Base-by-base conservation (phyloP, 1,284 basidiomycete species). In the Leccinum griseonigrum region DNA sequence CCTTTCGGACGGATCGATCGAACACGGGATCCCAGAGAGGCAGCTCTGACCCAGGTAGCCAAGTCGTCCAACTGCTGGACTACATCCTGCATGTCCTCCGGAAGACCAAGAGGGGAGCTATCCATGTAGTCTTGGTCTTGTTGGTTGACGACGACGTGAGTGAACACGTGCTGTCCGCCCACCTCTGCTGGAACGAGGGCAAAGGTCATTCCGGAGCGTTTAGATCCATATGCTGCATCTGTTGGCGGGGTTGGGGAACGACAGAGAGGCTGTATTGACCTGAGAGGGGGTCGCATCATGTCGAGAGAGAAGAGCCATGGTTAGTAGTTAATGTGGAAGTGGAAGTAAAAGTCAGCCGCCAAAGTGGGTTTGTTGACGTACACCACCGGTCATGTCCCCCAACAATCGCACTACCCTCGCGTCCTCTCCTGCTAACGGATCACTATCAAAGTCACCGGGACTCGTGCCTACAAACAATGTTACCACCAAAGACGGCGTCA, bases 391-490 rank as follows among this genome's bases (percentile, higher is more conserved):
- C 40, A 48, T 69, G 69, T 69, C 69, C 38, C 63, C 71, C 60
- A 71, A 63, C 63, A 77, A 78, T 74, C 72, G 46, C 63, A 66
- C 67, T 10, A 61, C 68, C 5, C 67, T 69, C 58, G 54, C 70
- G 32, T 61, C 67, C 29, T 62, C 70, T 46, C 63, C 77, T 53
- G 69, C 77, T 54, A 85, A 83, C 71, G 82, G 80, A 54, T 62
- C 76, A 8, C 74, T 70, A 56, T 64, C 68, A 67, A 76, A 77
- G 64, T 78, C 76, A 64, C 70, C 74, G 4, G 74, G 63, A 38
- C 79, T 92, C 29, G 83, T 92, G 3, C 91, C 91, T 11, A 93
- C 91, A 7, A 93, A 93, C 75, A 89, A 82, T 61, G 90, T 93
- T 57, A 86, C 88, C 4, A 91, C 88, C 13, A 84, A 82, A 62